A percentile compares a stretch with the other conserved stretches of the same genome.
These are phyloP conservation scores for Cardiospermum halicacabum DNA, from an alignment of 345 rosid species.

Conservation along the genomic window DNA sequence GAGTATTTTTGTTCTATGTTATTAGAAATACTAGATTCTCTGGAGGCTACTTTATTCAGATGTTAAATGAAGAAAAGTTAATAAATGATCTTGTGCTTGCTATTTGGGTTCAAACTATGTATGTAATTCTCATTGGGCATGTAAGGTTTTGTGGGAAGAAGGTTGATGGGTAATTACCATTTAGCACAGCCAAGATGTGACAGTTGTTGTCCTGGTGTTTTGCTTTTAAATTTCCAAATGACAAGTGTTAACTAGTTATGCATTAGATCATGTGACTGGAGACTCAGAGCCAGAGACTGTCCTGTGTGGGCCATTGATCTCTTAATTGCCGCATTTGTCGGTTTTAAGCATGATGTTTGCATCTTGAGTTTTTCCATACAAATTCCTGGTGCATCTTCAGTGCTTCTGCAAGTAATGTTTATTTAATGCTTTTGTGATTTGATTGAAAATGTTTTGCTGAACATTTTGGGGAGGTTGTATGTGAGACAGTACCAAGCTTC, in stretches of 20 bases:
- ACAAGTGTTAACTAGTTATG: constrained; percentile 1
- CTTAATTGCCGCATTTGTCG: constrained; percentile 4
- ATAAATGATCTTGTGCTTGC: not conserved
- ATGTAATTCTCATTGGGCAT: not conserved
- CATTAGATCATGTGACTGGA: constrained; percentile 13
- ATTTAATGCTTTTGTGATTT: constrained; percentile 1
- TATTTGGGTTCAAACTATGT: not conserved
- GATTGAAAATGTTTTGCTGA: not conserved
- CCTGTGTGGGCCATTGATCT: constrained; percentile 11
- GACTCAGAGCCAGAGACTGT: not conserved
- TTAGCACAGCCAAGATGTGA: not conserved
- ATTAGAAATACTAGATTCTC: not conserved
- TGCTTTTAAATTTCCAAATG: not conserved
- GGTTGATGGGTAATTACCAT: not conserved
- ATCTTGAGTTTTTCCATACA: not conserved
- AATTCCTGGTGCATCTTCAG: not conserved
- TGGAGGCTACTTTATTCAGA: not conserved
- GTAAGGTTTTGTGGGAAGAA: not conserved
- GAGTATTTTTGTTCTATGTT: not conserved
- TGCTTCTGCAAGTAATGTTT: not conserved
- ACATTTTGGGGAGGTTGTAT: not conserved
- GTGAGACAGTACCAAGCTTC: not conserved
- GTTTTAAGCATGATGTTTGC: not conserved
- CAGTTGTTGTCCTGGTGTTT: not conserved
- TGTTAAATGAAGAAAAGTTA: not conserved